Evolutionary conservation across 495 filamentous ascomycete species (phyloP).

Genomic region (Hyphodiscus hymeniophilus): DNA sequence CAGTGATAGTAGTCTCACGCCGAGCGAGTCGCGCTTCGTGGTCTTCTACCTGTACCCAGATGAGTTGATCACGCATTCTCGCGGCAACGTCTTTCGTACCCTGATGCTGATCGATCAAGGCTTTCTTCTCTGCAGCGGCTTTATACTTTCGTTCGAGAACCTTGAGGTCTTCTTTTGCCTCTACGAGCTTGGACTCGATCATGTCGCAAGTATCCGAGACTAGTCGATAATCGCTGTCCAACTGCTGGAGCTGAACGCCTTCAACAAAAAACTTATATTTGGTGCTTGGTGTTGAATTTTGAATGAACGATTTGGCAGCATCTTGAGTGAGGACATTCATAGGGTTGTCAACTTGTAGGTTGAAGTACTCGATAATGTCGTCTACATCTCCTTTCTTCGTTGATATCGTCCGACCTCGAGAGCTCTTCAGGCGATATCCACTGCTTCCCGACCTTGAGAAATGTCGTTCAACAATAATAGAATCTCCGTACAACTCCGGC

Average conservation of each 20-base stretch:
- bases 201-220: slow-evolving; percentile 59
- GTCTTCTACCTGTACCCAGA: slow-evolving; percentile 32
- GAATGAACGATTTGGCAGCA: slow-evolving; percentile 87
- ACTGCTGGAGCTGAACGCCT: slow-evolving; percentile 84
- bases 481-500: slow-evolving; percentile 72
- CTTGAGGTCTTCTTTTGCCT: slow-evolving; percentile 39
- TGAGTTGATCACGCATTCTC: slow-evolving; percentile 19
- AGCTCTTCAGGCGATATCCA: slow-evolving; percentile 80
- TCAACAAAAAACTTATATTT: slow-evolving; percentile 98
- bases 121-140: slow-evolving; percentile 26
- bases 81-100: slow-evolving; percentile 19
- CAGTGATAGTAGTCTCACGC: slow-evolving; percentile 56
- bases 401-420: slow-evolving; percentile 61
- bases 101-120: slow-evolving; percentile 33
- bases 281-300: slow-evolving; percentile 64
- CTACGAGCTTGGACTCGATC: slow-evolving; percentile 47
- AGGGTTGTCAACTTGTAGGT: slow-evolving; percentile 92
- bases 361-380: slow-evolving; percentile 85
- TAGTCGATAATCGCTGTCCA: slow-evolving; percentile 84
- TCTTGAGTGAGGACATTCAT: slow-evolving; percentile 98
- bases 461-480: slow-evolving; percentile 83
- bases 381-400: slow-evolving; percentile 84
- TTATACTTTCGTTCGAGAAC: slow-evolving; percentile 38
- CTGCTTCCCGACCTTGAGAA: slow-evolving; percentile 72
- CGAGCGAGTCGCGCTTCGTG: slow-evolving; percentile 35